Percentiles rank a stretch among this genome's conserved stretches.
Conservation (phyloP, 371 early-diverging fungal species). For the Haplosporangium sp. region DNA sequence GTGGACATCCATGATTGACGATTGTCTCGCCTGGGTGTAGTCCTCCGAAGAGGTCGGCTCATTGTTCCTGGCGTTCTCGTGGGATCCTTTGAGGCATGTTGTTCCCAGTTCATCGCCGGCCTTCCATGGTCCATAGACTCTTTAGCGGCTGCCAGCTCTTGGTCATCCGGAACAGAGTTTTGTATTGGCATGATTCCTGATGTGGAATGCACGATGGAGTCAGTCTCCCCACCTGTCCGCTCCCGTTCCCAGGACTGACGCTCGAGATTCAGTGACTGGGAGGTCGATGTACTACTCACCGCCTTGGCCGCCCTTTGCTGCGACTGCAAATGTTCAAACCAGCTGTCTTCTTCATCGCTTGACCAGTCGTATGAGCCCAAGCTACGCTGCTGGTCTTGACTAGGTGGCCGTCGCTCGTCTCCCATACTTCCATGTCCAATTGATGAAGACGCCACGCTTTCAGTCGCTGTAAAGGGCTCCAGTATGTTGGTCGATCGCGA, state of each 20-base stretch:
- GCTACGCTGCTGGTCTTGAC: not conserved
- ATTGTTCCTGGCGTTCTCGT: not conserved
- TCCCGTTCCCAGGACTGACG: not conserved
- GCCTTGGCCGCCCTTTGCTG: too few species aligned
- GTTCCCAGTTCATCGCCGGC: conserved; percentile 10
- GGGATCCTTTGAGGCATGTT: not conserved
- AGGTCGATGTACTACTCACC: too few species aligned
- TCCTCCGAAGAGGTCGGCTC: conserved; percentile 30
- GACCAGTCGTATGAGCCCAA: conserved; percentile 14
- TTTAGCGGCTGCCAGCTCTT: conserved; percentile 3
- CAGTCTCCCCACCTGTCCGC: too few species aligned
- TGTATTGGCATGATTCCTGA: not conserved
- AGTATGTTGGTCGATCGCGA: conserved; percentile 2
- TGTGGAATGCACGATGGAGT: not conserved
- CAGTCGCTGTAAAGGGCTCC: not conserved
- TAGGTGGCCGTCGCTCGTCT: not conserved
- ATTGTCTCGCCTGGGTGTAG: conserved; percentile 22
- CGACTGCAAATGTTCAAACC: conserved; percentile 3
- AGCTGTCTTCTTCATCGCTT: conserved; percentile 19
- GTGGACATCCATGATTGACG: conserved; percentile 50
- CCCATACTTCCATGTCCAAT: conserved; percentile 2
- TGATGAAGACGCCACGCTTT: conserved; percentile 6
- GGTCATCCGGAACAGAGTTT: not conserved
- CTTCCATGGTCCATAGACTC: not conserved
- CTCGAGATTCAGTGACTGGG: not conserved